Evolutionary conservation across 768 basidiomycete species (phyloP).

Genomic region (Fistulinella prunicolor): DNA sequence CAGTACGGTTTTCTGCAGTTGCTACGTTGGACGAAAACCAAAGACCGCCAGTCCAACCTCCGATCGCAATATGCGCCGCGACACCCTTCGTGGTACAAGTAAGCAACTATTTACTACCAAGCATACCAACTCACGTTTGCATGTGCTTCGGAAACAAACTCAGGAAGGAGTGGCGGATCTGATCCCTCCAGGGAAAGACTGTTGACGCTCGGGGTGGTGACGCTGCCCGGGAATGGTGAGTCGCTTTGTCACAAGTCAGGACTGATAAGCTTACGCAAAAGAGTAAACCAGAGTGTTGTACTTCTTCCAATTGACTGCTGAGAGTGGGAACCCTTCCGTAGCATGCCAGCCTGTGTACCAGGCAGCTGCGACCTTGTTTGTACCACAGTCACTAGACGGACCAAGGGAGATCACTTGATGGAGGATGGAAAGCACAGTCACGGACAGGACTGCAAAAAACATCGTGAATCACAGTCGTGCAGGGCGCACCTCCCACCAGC

Average conservation of each 20-base stretch:
- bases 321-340: conserved; percentile 46
- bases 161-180: conserved; percentile 45
- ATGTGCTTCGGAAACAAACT: conserved; percentile 49
- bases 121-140: conserved; percentile 23
- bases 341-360: conserved; percentile 69
- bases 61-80: conserved; percentile 56
- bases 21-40: conserved; percentile 60
- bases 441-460: neutral
- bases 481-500: neutral
- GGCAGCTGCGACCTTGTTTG: conserved; percentile 42
- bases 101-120: neutral
- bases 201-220: conserved; percentile 29
- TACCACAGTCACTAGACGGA: conserved; percentile 35
- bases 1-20: conserved; percentile 50
- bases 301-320: conserved; percentile 60
- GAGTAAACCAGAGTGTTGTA: conserved; percentile 65
- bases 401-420: neutral
- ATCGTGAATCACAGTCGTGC: neutral
- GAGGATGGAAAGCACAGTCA: neutral
- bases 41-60: conserved; percentile 64
- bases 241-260: neutral
- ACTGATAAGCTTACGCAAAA: conserved; percentile 46
- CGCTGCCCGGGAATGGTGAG: conserved; percentile 15
- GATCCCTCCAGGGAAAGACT: conserved; percentile 33
- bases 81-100: conserved; percentile 41